phyloP scores from a whole-genome alignment of 441 rosid genomes.

The Arabidopsis hybrid region DNA sequence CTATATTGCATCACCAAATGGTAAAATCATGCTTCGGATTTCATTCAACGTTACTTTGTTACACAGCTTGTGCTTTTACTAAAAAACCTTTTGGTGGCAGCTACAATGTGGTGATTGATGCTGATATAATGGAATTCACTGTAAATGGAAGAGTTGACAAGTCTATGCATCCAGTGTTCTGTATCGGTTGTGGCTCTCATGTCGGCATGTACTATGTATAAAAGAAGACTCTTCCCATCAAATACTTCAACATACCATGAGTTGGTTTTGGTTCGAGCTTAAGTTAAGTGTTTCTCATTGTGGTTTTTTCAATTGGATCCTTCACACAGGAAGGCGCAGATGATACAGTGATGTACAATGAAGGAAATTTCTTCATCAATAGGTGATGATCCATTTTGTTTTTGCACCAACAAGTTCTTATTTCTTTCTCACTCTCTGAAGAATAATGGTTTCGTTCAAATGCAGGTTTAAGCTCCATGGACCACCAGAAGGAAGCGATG shows the following conservation, averaged over 20 bases:
- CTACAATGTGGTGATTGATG: slow-evolving; percentile 1
- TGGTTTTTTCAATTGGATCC: not conserved
- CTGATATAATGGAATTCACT: not conserved
- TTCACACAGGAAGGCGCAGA: slow-evolving; percentile 8
- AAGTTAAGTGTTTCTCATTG: not conserved
- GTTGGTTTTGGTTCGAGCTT: not conserved
- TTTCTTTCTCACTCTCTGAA: not conserved
- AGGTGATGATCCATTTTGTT: not conserved
- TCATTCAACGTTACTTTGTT: not conserved
- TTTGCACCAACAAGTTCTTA: not conserved
- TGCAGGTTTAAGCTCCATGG: not conserved
- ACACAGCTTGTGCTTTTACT: not conserved
- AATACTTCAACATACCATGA: not conserved
- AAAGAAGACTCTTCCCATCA: not conserved
- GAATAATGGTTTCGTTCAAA: not conserved
- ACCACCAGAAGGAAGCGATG: not conserved
- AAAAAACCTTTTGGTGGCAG: not conserved
- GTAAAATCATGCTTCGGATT: not conserved
- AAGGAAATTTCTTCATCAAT: slow-evolving; percentile 4
- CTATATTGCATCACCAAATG: slow-evolving; percentile 9
- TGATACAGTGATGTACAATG: not conserved
- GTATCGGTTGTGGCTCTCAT: slow-evolving; percentile 6
- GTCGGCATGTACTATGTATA: slow-evolving; percentile 4
- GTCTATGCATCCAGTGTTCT: not conserved
- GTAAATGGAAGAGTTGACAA: not conserved